A percentile compares a stretch with the other conserved stretches of the same genome.
Conservation (phyloP, 768 basidiomycete genomes). For the Lentinula sp. region DNA sequence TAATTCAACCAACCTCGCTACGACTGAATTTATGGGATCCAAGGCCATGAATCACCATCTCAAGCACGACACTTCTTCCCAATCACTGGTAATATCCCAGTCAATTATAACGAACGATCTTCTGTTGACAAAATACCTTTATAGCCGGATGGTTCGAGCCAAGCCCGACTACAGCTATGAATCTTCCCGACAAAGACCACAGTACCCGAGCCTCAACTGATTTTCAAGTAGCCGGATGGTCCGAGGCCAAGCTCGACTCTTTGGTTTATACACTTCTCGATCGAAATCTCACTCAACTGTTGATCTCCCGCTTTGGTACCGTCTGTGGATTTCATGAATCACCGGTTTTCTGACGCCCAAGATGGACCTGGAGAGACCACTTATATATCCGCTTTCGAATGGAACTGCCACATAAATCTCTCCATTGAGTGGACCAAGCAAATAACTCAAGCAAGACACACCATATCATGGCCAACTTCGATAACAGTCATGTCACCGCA, state of each 20-base stretch:
- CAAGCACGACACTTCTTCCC: background rate
- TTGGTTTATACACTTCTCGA: background rate
- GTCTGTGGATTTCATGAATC: background rate
- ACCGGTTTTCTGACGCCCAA: background rate
- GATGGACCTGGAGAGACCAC: background rate
- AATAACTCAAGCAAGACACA: background rate
- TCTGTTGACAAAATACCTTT: background rate
- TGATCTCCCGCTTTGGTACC: background rate
- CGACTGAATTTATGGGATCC: background rate
- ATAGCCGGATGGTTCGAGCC: background rate
- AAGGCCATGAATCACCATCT: too few species aligned
- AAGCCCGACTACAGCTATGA: background rate
- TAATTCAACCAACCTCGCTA: background rate
- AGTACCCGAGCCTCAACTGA: background rate
- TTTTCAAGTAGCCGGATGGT: background rate
- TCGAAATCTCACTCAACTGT: background rate
- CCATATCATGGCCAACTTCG: background rate
- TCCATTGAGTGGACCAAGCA: background rate
- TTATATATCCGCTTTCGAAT: background rate
- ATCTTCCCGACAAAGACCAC: background rate
- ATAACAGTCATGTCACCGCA: slow-evolving; percentile 13
- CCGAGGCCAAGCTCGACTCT: background rate
- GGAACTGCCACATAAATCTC: background rate
- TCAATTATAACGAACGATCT: background rate
- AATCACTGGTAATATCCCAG: background rate